A percentile compares a stretch with the other conserved stretches of the same genome.
phyloP scores from a whole-genome alignment of 2,329 filamentous ascomycete species.

The Fusarium transvaalense region DNA sequence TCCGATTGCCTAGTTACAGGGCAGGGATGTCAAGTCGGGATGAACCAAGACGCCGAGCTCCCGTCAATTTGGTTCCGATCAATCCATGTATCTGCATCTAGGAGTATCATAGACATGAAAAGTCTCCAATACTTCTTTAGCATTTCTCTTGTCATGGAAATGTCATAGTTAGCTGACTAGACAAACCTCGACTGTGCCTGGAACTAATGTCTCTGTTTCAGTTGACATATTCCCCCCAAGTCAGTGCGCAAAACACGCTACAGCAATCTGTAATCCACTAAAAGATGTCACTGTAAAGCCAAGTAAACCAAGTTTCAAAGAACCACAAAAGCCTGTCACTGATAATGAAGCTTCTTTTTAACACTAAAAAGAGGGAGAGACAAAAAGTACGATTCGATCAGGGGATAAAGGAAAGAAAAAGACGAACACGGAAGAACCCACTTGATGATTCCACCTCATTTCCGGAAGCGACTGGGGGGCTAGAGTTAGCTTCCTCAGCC shows the following conservation, averaged over 20 bases:
- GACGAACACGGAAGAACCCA: background rate
- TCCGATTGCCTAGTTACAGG: background rate
- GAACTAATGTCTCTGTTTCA: conserved; percentile 1
- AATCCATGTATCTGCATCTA: background rate
- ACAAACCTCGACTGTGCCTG: background rate
- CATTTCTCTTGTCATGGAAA: background rate
- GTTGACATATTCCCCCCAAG: background rate
- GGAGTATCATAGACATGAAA: no score
- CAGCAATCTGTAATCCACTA: background rate
- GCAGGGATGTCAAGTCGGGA: background rate
- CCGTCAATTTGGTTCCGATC: background rate
- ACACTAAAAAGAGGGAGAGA: conserved; percentile 18
- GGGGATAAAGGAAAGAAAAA: background rate
- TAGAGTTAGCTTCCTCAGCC: conserved; percentile 2
- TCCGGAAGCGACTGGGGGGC: conserved; percentile 20
- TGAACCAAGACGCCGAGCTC: background rate
- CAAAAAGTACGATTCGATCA: background rate
- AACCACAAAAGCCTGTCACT: conserved; percentile 10
- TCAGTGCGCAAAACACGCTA: background rate
- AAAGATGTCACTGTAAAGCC: background rate
- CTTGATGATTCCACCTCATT: conserved; percentile 30
- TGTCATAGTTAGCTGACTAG: background rate
- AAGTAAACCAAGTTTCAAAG: background rate
- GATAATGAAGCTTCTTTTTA: conserved; percentile 37
- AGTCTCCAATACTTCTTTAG: background rate